Evolutionary conservation across 2,329 filamentous ascomycete genomes (phyloP).

Genomic region (Colletotrichum coccodes): DNA sequence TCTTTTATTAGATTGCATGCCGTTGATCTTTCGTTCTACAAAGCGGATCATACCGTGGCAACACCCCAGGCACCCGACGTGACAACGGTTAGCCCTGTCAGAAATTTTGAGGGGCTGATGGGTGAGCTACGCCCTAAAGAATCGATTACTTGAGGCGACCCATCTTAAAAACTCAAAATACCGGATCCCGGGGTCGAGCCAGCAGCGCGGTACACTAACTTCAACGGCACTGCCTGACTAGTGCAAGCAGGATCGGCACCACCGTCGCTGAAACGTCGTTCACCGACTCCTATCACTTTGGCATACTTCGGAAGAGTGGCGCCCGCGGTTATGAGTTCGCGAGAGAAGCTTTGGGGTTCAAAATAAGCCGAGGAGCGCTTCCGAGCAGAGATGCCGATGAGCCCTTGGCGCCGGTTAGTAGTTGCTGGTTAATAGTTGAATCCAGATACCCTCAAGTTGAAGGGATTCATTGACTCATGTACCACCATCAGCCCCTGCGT

Average conservation of each 20-base stretch:
- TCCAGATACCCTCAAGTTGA: too few species aligned
- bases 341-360: not conserved
- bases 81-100: not conserved
- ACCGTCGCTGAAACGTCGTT: not conserved
- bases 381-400: not conserved
- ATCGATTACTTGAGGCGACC: not conserved
- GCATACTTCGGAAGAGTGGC: too few species aligned
- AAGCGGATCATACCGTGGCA: not conserved
- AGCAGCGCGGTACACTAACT: not conserved
- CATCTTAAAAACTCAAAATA: not conserved
- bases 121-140: not conserved
- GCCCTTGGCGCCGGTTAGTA: too few species aligned
- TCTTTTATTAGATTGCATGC: too few species aligned
- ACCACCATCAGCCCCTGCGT: too few species aligned
- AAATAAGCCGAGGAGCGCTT: not conserved
- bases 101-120: not conserved
- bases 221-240: not conserved
- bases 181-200: not conserved
- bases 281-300: not conserved
- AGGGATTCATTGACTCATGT: too few species aligned
- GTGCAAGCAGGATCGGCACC: not conserved
- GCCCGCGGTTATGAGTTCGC: not conserved
- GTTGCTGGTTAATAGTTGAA: too few species aligned
- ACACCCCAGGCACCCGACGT: not conserved
- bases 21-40: not conserved